phyloP scores from a whole-genome alignment of 108 stramenopile species.

The Mayamaea pseudoterrestris region DNA sequence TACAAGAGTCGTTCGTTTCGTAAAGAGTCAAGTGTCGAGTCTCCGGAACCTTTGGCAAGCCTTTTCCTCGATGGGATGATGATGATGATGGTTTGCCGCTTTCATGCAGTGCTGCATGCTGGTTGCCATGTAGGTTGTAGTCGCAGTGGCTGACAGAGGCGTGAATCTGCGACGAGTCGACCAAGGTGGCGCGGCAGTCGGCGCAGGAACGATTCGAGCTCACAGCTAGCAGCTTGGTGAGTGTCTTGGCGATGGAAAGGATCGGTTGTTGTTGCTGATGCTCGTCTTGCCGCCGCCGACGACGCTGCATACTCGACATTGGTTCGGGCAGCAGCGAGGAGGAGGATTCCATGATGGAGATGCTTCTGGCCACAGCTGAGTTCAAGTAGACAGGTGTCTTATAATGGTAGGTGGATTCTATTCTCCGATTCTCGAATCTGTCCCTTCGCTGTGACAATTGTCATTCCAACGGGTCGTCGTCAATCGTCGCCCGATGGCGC shows the following conservation, averaged over 20 bases:
- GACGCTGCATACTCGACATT: too few species aligned
- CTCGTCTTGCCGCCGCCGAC: too few species aligned
- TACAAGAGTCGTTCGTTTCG: neutral
- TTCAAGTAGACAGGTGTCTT: too few species aligned
- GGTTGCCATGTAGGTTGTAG: neutral
- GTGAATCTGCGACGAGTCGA: conserved; percentile 32
- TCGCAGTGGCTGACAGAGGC: conserved; percentile 25
- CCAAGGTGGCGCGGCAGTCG: conserved; percentile 31
- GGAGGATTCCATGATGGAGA: too few species aligned
- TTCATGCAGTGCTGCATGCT: neutral
- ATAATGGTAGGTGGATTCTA: too few species aligned
- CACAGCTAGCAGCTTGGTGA: conserved; percentile 17
- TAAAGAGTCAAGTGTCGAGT: neutral
- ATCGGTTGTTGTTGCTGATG: neutral
- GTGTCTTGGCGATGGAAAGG: conserved; percentile 20
- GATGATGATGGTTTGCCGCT: neutral
- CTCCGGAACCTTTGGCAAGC: neutral
- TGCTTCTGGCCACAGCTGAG: too few species aligned
- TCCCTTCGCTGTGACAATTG: too few species aligned
- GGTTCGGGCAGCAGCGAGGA: too few species aligned
- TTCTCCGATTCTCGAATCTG: too few species aligned
- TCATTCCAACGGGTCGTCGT: too few species aligned
- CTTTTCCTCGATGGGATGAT: neutral
- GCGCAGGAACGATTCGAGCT: conserved; percentile 38
- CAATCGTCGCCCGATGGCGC: too few species aligned